These are phyloP conservation scores for Epithemia pelagica DNA, from an alignment of 108 stramenopile species.

Conservation along the genomic window DNA sequence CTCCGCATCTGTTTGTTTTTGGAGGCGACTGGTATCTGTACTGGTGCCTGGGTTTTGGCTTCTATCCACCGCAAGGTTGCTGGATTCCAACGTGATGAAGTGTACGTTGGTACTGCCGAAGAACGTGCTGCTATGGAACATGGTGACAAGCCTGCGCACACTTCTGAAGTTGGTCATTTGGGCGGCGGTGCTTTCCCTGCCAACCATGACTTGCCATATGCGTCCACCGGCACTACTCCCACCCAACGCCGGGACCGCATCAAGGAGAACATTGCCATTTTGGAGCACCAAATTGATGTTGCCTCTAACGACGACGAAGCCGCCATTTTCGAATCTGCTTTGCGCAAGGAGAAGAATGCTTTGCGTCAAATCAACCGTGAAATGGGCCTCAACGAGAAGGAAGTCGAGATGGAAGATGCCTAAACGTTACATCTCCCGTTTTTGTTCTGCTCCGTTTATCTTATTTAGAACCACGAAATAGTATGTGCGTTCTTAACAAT, in stretches of 20 bases:
- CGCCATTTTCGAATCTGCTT: background rate
- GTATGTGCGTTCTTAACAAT: too few relatives aligned
- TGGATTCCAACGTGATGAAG: constrained; percentile 42
- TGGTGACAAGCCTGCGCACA: constrained; percentile 4
- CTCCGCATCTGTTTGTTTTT: constrained; percentile 37
- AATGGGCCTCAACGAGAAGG: too few relatives aligned
- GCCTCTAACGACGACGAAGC: background rate
- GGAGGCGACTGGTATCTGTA: constrained; percentile 47
- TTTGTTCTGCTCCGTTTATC: too few relatives aligned
- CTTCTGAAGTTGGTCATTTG: constrained; percentile 19
- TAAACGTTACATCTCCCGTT: too few relatives aligned
- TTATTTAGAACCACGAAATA: too few relatives aligned
- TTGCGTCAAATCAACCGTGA: background rate
- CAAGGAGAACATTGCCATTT: background rate
- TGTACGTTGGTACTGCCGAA: constrained; percentile 58
- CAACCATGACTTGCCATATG: constrained; percentile 7
- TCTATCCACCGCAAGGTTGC: constrained; percentile 32
- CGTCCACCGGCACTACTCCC: background rate
- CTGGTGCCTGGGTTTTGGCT: constrained; percentile 45
- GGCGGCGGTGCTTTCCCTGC: constrained; percentile 11
- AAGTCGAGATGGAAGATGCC: too few relatives aligned
- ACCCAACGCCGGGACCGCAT: background rate
- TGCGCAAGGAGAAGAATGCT: background rate
- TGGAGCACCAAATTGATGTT: background rate
- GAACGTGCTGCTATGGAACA: constrained; percentile 38